A percentile compares a stretch with the other conserved stretches of the same genome.
Conservation (phyloP, 2,329 filamentous ascomycete genomes). For the Curvularia sp. region DNA sequence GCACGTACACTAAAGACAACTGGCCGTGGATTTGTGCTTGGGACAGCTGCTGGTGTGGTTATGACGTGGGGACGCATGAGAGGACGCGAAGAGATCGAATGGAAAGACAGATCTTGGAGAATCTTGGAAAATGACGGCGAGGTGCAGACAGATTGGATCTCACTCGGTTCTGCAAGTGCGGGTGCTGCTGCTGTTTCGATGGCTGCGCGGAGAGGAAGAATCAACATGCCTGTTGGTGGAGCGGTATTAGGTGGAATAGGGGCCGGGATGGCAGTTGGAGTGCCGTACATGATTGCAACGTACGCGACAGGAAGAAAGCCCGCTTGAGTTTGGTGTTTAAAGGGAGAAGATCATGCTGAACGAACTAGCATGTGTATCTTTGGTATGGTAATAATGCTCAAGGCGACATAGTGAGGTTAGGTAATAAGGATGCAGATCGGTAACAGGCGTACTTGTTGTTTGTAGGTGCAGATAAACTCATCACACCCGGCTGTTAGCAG, state of each 20-base stretch:
- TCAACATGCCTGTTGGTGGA: slow-evolving; percentile 44
- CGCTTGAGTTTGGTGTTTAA: slow-evolving; percentile 7
- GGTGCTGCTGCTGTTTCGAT: slow-evolving; percentile 46
- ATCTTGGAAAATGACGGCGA: slow-evolving; percentile 64
- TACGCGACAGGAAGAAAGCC: slow-evolving; percentile 27
- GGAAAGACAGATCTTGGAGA: slow-evolving; percentile 69
- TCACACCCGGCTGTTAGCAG: neutral
- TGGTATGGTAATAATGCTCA: neutral
- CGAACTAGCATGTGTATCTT: neutral
- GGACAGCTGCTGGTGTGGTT: slow-evolving; percentile 54
- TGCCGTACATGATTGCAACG: slow-evolving; percentile 51
- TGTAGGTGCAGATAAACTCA: neutral
- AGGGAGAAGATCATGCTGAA: neutral
- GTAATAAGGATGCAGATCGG: neutral
- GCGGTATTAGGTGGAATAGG: slow-evolving; percentile 57
- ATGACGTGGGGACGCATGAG: slow-evolving; percentile 61
- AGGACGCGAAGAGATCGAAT: slow-evolving; percentile 66
- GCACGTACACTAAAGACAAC: slow-evolving; percentile 55
- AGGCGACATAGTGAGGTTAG: neutral
- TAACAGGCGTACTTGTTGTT: neutral
- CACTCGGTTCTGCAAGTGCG: slow-evolving; percentile 54
- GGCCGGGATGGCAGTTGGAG: slow-evolving; percentile 59
- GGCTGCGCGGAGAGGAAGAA: slow-evolving; percentile 38
- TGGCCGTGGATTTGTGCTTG: slow-evolving; percentile 57
- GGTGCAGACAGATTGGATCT: slow-evolving; percentile 65